Evolutionary conservation across 345 rosid genomes (phyloP).

Genomic region (Cardamine resedifolia): DNA sequence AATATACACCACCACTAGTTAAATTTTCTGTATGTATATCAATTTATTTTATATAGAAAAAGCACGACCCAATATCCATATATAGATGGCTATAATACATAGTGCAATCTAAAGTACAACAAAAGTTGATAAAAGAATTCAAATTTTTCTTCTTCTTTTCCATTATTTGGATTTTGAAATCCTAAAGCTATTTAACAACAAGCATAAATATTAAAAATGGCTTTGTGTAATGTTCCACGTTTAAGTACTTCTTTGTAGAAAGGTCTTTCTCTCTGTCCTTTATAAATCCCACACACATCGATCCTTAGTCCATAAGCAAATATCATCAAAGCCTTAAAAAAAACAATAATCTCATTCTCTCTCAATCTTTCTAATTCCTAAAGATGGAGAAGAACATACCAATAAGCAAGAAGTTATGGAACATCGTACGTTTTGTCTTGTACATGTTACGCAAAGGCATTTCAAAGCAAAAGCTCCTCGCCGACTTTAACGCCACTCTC

Average conservation of each 20-base stretch:
- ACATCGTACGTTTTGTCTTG: slow-evolving; percentile 54
- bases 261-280: slow-evolving; percentile 24
- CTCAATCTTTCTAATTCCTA: slow-evolving; percentile 22
- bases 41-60: slow-evolving; percentile 10
- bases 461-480: slow-evolving; percentile 58
- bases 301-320: slow-evolving; percentile 40
- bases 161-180: not conserved
- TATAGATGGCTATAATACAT: slow-evolving; percentile 32
- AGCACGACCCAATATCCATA: slow-evolving; percentile 33
- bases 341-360: slow-evolving; percentile 9
- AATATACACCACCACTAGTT: slow-evolving; percentile 13
- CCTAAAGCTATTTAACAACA: slow-evolving; percentile 27
- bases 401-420: slow-evolving; percentile 60
- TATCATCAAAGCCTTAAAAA: slow-evolving; percentile 6
- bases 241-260: slow-evolving; percentile 26
- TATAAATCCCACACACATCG: slow-evolving; percentile 37
- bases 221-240: slow-evolving; percentile 34
- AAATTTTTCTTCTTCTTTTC: slow-evolving; percentile 19
- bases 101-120: slow-evolving; percentile 41
- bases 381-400: slow-evolving; percentile 50
- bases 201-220: not conserved
- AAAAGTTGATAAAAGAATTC: slow-evolving; percentile 23
- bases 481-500: slow-evolving; percentile 70
- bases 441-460: slow-evolving; percentile 75
- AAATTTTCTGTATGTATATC: slow-evolving; percentile 14